Evolutionary conservation across 192 early-diverging fungal genomes (phyloP).

Genomic region (Coemansia sp.): DNA sequence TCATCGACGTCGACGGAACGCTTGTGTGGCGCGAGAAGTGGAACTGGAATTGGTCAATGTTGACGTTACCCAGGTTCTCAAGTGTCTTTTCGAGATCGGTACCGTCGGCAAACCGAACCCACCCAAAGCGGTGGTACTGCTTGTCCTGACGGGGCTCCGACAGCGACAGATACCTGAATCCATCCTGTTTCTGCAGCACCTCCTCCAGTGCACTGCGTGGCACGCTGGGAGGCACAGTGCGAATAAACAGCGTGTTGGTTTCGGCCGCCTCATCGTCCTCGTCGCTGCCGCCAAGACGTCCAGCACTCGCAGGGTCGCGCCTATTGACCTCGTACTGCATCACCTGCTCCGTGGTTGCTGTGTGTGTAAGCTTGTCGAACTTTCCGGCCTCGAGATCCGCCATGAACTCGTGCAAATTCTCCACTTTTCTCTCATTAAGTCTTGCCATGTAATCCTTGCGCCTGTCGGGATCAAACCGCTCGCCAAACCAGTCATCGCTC

Average conservation of each 20-base stretch:
- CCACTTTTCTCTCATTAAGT: constrained; percentile 58
- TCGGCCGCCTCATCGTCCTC: constrained; percentile 43
- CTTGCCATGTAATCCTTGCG: constrained; percentile 58
- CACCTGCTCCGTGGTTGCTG: constrained; percentile 39
- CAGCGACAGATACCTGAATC: constrained; percentile 81
- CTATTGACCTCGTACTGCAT: constrained; percentile 52
- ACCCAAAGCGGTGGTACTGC: constrained; percentile 86
- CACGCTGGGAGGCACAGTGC: constrained; percentile 73
- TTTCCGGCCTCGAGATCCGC: constrained; percentile 68
- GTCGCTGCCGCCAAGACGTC: constrained; percentile 35
- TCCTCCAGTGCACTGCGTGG: constrained; percentile 64
- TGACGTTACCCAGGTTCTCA: constrained; percentile 61
- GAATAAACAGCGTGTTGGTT: constrained; percentile 73
- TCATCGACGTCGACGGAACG: constrained; percentile 33
- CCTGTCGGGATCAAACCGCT: constrained; percentile 86
- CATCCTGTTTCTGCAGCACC: constrained; percentile 65
- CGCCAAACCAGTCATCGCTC: constrained; percentile 87
- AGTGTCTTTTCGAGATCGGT: constrained; percentile 78
- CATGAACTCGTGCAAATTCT: constrained; percentile 62
- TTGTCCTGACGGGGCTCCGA: constrained; percentile 84
- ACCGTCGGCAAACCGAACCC: constrained; percentile 85
- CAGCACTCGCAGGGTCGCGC: constrained; percentile 29
- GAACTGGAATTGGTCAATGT: constrained; percentile 57
- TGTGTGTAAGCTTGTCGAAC: constrained; percentile 59
- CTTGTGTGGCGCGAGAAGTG: constrained; percentile 53